These are phyloP conservation scores for Paragyromitra xinjiangensis DNA, from an alignment of 495 filamentous ascomycete species.

Conservation along the genomic window DNA sequence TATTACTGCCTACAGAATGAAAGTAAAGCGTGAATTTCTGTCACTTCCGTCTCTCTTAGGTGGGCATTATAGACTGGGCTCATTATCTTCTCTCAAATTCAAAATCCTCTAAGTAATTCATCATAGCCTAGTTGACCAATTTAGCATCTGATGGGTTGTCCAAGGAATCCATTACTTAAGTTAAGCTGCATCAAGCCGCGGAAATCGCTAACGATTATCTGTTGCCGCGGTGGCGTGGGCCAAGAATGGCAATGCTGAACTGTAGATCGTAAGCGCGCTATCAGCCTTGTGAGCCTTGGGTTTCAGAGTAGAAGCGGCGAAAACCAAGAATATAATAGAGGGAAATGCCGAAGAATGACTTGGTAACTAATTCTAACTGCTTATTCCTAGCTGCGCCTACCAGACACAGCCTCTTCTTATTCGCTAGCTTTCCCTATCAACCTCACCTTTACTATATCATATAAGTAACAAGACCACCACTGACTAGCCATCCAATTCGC, in stretches of 20 bases:
- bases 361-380: not conserved
- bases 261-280: constrained; percentile 5
- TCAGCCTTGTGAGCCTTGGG: not conserved
- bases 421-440: not conserved
- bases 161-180: not conserved
- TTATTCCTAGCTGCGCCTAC: not conserved
- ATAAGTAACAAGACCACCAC: not conserved
- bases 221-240: not conserved
- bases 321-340: not conserved
- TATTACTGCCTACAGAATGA: no score
- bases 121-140: no score
- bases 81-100: no score
- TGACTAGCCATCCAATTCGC: not conserved
- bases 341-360: not conserved
- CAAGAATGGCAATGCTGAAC: not conserved
- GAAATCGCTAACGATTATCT: not conserved
- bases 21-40: no score
- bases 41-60: no score
- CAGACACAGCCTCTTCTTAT: not conserved
- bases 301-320: not conserved
- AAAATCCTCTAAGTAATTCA: no score
- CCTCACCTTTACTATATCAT: not conserved
- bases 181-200: not conserved
- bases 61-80: no score
- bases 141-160: not conserved